phyloP scores from a whole-genome alignment of 2,329 filamentous ascomycete species.

The Aureobasidium sp. region DNA sequence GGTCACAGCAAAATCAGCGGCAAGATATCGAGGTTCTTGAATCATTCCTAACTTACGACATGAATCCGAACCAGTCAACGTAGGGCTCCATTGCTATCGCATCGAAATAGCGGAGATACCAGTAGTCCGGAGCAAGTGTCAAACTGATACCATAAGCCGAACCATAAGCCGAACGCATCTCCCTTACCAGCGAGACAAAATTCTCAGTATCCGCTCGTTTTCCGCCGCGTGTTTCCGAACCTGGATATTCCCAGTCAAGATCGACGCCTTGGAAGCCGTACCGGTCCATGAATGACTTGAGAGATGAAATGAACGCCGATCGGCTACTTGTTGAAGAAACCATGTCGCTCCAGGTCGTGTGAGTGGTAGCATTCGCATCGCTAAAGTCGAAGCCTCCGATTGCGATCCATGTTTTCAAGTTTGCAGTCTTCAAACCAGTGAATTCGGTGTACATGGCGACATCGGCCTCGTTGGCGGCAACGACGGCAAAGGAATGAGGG shows the following conservation, averaged over 20 bases:
- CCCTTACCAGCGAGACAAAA: constrained; percentile 20
- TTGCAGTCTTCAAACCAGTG: neutral
- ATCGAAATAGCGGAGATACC: constrained; percentile 24
- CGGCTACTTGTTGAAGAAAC: neutral
- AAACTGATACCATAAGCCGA: constrained; percentile 20
- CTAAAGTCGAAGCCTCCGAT: neutral
- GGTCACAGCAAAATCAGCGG: neutral
- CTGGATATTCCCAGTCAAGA: constrained; percentile 19
- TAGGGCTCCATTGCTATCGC: constrained; percentile 26
- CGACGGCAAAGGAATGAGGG: neutral
- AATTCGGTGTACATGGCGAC: neutral
- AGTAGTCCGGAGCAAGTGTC: constrained; percentile 22
- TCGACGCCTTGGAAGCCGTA: constrained; percentile 18
- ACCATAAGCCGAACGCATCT: constrained; percentile 19
- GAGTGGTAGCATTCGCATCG: neutral
- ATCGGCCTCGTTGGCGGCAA: neutral
- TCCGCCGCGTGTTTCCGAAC: constrained; percentile 26
- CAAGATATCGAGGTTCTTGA: too few species aligned
- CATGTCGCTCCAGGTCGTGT: neutral
- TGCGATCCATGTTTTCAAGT: neutral
- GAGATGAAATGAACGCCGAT: neutral
- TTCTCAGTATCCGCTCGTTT: constrained; percentile 5
- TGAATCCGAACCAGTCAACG: constrained; percentile 33
- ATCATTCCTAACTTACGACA: constrained; percentile 27
- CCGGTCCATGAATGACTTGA: constrained; percentile 11